phyloP scores from a whole-genome alignment of 805 yeast genomes.

The Ogataea trehaloabstinens region DNA sequence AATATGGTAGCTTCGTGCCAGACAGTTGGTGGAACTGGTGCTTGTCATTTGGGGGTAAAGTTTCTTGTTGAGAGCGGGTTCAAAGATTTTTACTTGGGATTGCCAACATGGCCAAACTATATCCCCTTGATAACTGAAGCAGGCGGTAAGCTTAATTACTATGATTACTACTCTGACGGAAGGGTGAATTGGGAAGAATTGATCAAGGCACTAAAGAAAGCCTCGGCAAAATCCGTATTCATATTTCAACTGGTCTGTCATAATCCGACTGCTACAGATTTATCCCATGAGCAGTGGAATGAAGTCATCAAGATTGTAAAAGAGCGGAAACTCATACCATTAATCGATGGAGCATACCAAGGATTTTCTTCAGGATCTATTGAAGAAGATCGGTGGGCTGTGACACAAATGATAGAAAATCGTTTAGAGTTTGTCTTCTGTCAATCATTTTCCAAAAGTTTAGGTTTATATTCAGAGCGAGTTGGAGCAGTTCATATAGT shows the following conservation, averaged over 20 bases:
- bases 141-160: constrained; percentile 41
- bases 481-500: constrained; percentile 71
- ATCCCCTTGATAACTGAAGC: constrained; percentile 47
- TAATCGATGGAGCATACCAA: constrained; percentile 87
- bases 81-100: constrained; percentile 37
- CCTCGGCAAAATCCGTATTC: constrained; percentile 54
- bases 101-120: constrained; percentile 52
- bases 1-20: too few species aligned
- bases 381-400: constrained; percentile 54
- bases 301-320: constrained; percentile 58
- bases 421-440: constrained; percentile 55
- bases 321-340: constrained; percentile 59
- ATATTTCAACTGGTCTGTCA: constrained; percentile 87
- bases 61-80: constrained; percentile 40
- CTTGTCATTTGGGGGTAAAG: constrained; percentile 47
- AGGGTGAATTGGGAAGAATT: constrained; percentile 55
- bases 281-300: constrained; percentile 71
- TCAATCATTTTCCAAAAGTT: constrained; percentile 85
- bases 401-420: constrained; percentile 42
- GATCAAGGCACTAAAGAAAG: constrained; percentile 49
- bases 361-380: constrained; percentile 83
- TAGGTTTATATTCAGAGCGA: constrained; percentile 88
- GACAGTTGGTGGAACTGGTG: too few species aligned
- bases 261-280: constrained; percentile 89
- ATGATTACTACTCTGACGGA: constrained; percentile 39